phyloP scores from a whole-genome alignment of 352 stramenopile genomes.

The Phytopythium boreale region DNA sequence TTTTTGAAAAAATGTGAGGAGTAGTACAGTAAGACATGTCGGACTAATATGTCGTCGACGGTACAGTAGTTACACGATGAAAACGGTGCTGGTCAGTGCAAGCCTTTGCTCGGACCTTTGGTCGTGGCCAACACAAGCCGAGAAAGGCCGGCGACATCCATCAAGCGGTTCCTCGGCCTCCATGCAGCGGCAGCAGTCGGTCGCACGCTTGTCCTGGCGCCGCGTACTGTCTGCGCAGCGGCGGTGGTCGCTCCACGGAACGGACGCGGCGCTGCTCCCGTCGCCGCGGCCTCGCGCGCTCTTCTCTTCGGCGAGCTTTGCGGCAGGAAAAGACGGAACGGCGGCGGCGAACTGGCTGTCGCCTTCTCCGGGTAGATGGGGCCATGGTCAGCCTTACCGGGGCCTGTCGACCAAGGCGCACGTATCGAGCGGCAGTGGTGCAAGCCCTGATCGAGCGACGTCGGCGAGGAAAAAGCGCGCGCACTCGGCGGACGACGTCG shows the following conservation, averaged over 20 bases:
- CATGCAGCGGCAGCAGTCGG: constrained; percentile 7
- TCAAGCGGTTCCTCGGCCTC: not conserved
- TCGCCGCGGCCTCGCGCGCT: not conserved
- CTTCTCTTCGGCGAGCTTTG: not conserved
- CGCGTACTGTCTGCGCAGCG: not conserved
- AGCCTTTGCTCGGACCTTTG: not conserved
- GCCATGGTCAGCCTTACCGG: not conserved
- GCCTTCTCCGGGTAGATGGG: not conserved
- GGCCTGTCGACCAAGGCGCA: not conserved
- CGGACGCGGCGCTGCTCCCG: not conserved
- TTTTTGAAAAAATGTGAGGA: not conserved
- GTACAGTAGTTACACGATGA: not conserved
- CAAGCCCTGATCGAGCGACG: not conserved
- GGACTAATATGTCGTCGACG: not conserved
- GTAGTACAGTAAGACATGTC: too few relatives aligned
- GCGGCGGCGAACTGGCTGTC: not conserved
- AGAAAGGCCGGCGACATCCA: not conserved
- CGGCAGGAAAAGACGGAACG: not conserved
- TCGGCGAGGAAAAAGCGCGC: not conserved
- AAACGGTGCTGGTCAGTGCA: not conserved
- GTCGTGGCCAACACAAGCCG: not conserved
- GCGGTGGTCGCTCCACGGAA: not conserved
- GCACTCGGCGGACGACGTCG: constrained; percentile 11
- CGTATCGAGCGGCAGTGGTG: not conserved
- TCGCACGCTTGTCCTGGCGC: constrained; percentile 1